Evolutionary conservation across 2,329 filamentous ascomycete species (phyloP).

Genomic region (Fusarium udum): DNA sequence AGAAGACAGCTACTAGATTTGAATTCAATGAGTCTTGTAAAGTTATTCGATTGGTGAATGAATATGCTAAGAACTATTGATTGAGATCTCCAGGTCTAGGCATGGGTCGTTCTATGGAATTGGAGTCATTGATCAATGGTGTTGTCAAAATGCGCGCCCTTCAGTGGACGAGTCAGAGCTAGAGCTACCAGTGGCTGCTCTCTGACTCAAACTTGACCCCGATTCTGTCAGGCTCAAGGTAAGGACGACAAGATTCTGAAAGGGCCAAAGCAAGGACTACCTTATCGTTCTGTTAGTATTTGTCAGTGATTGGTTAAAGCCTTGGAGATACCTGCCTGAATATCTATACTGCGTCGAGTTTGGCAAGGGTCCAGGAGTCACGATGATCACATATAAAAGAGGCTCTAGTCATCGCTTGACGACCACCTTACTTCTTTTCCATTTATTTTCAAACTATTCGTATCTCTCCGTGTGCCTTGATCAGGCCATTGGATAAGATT

Average conservation of each 20-base stretch:
- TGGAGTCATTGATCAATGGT: not conserved
- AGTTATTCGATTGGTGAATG: not conserved
- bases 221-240: not conserved
- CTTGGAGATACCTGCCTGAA: not conserved
- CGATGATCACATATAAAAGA: not conserved
- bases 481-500: no score
- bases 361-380: not conserved
- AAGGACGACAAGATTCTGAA: not conserved
- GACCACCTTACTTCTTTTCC: no score
- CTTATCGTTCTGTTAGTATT: not conserved
- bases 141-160: not conserved
- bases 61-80: not conserved
- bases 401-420: no score
- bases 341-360: not conserved
- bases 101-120: no score
- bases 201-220: not conserved
- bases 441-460: not conserved
- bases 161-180: not conserved
- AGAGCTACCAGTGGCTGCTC: not conserved
- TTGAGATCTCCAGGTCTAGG: not conserved
- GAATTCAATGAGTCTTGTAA: slow-evolving; percentile 1
- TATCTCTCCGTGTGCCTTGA: not conserved
- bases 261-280: not conserved
- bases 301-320: not conserved
- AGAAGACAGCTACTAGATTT: slow-evolving; percentile 1